Conservation (phyloP, 495 filamentous ascomycete species). For the Hypomontagnella submonticulosa region DNA sequence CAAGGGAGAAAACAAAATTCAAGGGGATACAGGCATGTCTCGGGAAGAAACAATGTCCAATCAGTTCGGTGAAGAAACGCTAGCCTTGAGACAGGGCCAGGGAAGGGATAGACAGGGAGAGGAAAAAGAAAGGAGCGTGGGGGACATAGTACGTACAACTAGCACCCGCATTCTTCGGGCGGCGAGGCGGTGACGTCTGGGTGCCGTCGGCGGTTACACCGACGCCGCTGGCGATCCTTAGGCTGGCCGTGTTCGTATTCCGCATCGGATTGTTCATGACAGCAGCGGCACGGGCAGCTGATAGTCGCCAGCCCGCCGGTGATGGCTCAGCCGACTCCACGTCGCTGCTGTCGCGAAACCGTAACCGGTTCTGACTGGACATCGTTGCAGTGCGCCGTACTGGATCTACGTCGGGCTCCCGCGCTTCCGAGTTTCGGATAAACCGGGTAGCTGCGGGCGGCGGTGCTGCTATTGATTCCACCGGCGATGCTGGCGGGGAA, state of each 20-base stretch:
- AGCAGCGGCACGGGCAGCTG: not conserved
- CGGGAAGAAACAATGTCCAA: not conserved
- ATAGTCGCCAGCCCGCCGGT: conserved; percentile 25
- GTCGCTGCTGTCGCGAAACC: conserved; percentile 47
- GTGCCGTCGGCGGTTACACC: not conserved
- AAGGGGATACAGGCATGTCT: not conserved
- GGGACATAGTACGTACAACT: conserved; percentile 14
- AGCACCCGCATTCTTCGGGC: conserved; percentile 41
- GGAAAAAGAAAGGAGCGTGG: not conserved
- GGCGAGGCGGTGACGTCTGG: conserved; percentile 13
- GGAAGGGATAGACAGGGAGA: not conserved
- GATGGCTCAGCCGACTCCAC: conserved; percentile 42
- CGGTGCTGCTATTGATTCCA: conserved; percentile 10
- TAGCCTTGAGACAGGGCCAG: too few species aligned
- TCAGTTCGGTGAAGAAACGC: not conserved
- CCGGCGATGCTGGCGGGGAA: conserved; percentile 18
- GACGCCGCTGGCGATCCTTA: conserved; percentile 13
- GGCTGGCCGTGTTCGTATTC: conserved; percentile 33
- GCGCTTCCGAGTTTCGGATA: conserved; percentile 5
- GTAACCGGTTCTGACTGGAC: conserved; percentile 37
- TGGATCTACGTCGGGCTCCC: conserved; percentile 2
- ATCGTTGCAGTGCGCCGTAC: conserved; percentile 9
- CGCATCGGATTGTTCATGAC: conserved; percentile 16
- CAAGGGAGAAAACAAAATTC: not conserved
- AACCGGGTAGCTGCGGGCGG: conserved; percentile 15